A percentile compares a stretch with the other conserved stretches of the same genome.
phyloP scores from a whole-genome alignment of 129 eudicot species.

The Artemisia argyi region DNA sequence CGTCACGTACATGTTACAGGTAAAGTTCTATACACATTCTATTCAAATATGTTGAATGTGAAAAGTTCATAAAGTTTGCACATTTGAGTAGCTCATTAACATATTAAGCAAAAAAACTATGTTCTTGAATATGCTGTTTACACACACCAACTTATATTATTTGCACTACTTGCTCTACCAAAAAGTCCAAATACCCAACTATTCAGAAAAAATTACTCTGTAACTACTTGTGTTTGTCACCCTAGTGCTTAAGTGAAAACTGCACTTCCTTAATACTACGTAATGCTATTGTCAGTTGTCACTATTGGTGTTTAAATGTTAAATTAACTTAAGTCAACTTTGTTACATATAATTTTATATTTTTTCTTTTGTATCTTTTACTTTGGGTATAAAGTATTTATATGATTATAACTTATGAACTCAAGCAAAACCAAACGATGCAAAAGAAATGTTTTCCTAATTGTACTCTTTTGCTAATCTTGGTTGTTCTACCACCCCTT shows the following conservation, averaged over 20 bases:
- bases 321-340: conserved; percentile 7
- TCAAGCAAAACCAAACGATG: no score
- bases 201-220: not conserved
- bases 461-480: no score
- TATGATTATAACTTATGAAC: not conserved
- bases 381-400: conserved; percentile 14
- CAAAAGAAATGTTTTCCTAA: no score
- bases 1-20: conserved; percentile 93
- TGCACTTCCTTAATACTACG: conserved; percentile 16
- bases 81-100: not conserved
- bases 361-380: conserved; percentile 8
- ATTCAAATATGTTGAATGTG: not conserved
- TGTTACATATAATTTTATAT: not conserved
- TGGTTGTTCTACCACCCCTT: no score
- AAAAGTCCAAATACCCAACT: conserved; percentile 4
- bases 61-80: not conserved
- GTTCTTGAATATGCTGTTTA: not conserved
- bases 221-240: conserved; percentile 16
- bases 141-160: conserved; percentile 12
- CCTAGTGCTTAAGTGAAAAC: conserved; percentile 27
- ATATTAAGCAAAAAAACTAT: no score
- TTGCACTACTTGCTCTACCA: conserved; percentile 14
- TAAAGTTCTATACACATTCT: conserved; percentile 16
- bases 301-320: conserved; percentile 9
- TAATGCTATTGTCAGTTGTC: conserved; percentile 1